Percentiles rank a stretch among this genome's conserved stretches.
These are phyloP conservation scores for Leccinum subgranulosum DNA, from an alignment of 768 basidiomycete species.

Conservation along the genomic window DNA sequence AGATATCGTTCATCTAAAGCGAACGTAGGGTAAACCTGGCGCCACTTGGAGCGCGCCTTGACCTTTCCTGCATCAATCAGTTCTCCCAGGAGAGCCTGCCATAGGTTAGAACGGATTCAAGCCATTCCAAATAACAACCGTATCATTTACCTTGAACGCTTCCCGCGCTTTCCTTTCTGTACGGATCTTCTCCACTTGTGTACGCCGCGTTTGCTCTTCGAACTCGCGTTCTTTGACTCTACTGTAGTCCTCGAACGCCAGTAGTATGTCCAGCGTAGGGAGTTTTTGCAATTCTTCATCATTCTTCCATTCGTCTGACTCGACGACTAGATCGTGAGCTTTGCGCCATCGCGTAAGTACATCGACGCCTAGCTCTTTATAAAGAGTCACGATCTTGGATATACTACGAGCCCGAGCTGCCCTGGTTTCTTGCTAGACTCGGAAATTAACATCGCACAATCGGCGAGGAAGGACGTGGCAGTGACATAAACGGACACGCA, in stretches of 20 bases:
- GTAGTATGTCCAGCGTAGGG: slow-evolving; percentile 87
- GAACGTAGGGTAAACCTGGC: slow-evolving; percentile 78
- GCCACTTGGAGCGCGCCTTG: slow-evolving; percentile 88
- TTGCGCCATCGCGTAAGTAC: slow-evolving; percentile 92
- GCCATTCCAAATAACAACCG: background rate
- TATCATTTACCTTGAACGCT: slow-evolving; percentile 66
- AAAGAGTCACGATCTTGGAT: slow-evolving; percentile 76
- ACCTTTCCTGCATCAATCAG: slow-evolving; percentile 66
- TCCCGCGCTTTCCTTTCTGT: slow-evolving; percentile 89
- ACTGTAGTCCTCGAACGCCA: slow-evolving; percentile 93
- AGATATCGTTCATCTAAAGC: slow-evolving; percentile 79
- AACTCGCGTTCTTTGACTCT: slow-evolving; percentile 87
- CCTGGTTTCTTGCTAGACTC: slow-evolving; percentile 68
- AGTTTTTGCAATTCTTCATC: slow-evolving; percentile 78
- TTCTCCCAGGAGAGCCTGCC: slow-evolving; percentile 66
- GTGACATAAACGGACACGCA: slow-evolving; percentile 37
- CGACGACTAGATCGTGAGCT: slow-evolving; percentile 72
- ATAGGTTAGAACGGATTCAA: background rate
- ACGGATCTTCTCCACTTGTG: slow-evolving; percentile 79
- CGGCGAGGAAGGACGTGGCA: background rate
- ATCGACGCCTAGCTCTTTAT: slow-evolving; percentile 86
- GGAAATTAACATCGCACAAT: slow-evolving; percentile 3
- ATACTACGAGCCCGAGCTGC: slow-evolving; percentile 77
- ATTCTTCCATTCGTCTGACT: slow-evolving; percentile 73
- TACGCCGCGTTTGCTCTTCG: slow-evolving; percentile 78